These are phyloP conservation scores for Gossypium arboreum DNA, from an alignment of 345 rosid species.

Conservation along the genomic window DNA sequence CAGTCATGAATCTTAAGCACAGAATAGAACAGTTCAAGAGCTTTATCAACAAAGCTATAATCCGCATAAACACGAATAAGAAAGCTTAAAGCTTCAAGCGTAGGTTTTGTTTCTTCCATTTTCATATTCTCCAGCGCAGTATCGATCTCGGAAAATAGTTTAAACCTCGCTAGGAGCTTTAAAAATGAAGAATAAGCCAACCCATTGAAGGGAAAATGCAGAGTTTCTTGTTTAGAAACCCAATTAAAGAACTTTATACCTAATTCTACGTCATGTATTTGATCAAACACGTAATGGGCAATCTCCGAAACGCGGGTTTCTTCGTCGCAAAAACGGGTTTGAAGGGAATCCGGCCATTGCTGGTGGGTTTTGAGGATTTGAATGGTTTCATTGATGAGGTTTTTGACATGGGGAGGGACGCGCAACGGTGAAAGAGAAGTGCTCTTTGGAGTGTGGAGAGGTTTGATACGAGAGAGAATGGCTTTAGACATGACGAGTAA, in stretches of 20 bases:
- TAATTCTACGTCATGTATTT: slow-evolving; percentile 50
- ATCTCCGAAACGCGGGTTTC: slow-evolving; percentile 44
- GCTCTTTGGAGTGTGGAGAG: neutral
- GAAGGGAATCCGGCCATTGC: slow-evolving; percentile 18
- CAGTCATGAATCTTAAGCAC: slow-evolving; percentile 25
- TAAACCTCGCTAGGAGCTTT: slow-evolving; percentile 40
- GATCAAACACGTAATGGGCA: slow-evolving; percentile 63
- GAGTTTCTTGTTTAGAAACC: slow-evolving; percentile 32
- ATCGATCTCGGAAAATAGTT: slow-evolving; percentile 49
- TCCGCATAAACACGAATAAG: slow-evolving; percentile 48
- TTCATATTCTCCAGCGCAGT: slow-evolving; percentile 39
- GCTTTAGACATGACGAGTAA: slow-evolving; percentile 9
- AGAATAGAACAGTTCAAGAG: slow-evolving; percentile 46
- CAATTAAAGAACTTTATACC: slow-evolving; percentile 60
- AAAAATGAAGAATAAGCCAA: slow-evolving; percentile 29
- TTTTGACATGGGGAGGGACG: slow-evolving; percentile 32
- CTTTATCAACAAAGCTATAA: slow-evolving; percentile 46
- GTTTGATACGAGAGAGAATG: slow-evolving; percentile 15
- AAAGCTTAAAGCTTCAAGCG: slow-evolving; percentile 54
- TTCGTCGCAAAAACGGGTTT: slow-evolving; percentile 33
- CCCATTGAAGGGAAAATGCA: slow-evolving; percentile 33
- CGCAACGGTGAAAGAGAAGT: slow-evolving; percentile 25
- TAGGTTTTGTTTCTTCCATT: slow-evolving; percentile 40
- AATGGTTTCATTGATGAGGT: neutral
- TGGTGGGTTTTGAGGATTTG: slow-evolving; percentile 43